Evolutionary conservation across 768 basidiomycete species (phyloP), one percentile per base, ranked within the genome.

Genomic region (Gloeopeniophorella convolvens): DNA sequence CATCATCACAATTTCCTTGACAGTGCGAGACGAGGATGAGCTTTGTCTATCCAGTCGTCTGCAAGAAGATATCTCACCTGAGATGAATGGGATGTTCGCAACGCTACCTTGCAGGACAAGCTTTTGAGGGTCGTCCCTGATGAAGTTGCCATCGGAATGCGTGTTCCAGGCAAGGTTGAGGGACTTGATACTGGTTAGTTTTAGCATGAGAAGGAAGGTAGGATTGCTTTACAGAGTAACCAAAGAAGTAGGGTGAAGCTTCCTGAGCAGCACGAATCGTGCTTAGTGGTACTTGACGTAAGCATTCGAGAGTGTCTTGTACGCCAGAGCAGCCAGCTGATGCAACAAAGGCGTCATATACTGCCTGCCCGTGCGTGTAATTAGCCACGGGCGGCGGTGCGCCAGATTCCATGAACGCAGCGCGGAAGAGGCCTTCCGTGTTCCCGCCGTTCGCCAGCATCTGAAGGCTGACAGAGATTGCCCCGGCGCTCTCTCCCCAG

Each of bases 401-500:
- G 4, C 72, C 71, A 16, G 70, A 72, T 48, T 72, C 60, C 71
- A 77, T 73, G 54, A 73, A 68, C 1, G 66, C 72, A 4, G 60
- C 70, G 13, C 64, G 65, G 63, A 73, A 75, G 2, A 73, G 63
- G 3, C 61, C 65, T 13, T 67, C 65, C 23, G 57, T 55, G 18
- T 66, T 60, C 1, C 71, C 72, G 23, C 65, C 58, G 48, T 70
- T 70, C 15, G 67, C 62, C 21, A 74, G 51, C 65, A 75, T 66
- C 3, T 78, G 76, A 40, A 72, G 37, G 2, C 67, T 59, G 0
- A 68, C 67, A 9, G 71, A 71, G 41, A 77, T 73, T 4, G 76
- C 76, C 8, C 80, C 80, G 3, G 79, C 77, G 8, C 69, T 72
- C 56, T 79, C 65, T 3, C 80, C 80, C 65, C 69, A 73, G 24